phyloP scores from a whole-genome alignment of 139 green algal species.

The Coelastrella sp. region DNA sequence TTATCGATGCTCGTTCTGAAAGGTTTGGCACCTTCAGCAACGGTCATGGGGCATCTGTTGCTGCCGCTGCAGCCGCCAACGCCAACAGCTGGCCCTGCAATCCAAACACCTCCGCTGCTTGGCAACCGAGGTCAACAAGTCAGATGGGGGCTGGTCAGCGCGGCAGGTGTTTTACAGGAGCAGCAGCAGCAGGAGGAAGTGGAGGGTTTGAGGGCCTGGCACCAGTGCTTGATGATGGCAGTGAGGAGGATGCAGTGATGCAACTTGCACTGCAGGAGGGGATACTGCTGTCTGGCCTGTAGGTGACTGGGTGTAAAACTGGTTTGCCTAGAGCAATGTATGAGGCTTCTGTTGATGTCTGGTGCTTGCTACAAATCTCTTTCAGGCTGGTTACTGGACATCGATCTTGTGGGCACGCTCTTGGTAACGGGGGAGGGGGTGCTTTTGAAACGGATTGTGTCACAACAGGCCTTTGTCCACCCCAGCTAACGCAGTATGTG shows the following conservation, averaged over 20 bases:
- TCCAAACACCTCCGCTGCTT: background rate
- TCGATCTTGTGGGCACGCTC: too few species aligned
- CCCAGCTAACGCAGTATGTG: too few species aligned
- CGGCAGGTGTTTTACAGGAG: background rate
- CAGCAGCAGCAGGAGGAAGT: background rate
- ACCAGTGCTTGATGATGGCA: background rate
- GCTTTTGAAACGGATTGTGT: too few species aligned
- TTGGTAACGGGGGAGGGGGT: too few species aligned
- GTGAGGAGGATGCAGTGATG: slow-evolving; percentile 19
- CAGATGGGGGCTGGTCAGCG: too few species aligned
- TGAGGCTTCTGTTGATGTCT: too few species aligned
- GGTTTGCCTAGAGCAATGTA: background rate
- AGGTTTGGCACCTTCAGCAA: background rate
- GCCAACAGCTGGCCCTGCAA: background rate
- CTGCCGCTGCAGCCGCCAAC: background rate
- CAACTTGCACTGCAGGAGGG: slow-evolving; percentile 27
- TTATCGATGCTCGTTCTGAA: background rate
- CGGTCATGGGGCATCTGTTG: background rate
- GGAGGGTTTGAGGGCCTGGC: background rate
- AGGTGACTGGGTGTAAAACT: background rate
- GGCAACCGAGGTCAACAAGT: too few species aligned
- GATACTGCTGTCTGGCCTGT: background rate
- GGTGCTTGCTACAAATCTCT: too few species aligned
- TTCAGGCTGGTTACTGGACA: too few species aligned
- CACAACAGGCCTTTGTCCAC: too few species aligned